phyloP scores from a whole-genome alignment of 192 early-diverging fungal genomes.

The Coemansia sp. region DNA sequence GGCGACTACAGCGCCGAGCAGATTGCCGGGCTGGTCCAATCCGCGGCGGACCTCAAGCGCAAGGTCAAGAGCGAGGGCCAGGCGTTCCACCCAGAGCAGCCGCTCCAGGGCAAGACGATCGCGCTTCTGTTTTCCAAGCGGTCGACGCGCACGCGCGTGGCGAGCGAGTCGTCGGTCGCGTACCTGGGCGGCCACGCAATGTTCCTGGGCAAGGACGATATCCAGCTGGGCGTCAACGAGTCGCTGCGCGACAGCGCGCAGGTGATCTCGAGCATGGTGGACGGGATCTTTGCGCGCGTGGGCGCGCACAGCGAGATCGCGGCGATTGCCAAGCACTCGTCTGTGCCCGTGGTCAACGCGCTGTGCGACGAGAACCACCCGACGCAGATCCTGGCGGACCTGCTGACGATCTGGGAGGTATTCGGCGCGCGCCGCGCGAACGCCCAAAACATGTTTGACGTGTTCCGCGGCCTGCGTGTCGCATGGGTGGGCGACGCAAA shows the following conservation, averaged over 20 bases:
- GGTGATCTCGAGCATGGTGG: conserved; percentile 96
- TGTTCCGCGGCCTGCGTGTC: conserved; percentile 65
- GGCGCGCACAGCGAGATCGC: conserved; percentile 87
- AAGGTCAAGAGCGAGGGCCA: conserved; percentile 63
- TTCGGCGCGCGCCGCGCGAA: conserved; percentile 22
- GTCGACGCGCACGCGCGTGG: conserved; percentile 94
- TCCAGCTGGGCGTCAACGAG: conserved; percentile 96
- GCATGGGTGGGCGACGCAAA: conserved; percentile 99
- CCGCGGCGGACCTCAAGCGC: conserved; percentile 79
- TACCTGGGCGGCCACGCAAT: conserved; percentile 94
- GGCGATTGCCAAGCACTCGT: conserved; percentile 81
- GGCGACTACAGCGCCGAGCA: conserved; percentile 77
- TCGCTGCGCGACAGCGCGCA: conserved; percentile 84
- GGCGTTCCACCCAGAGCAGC: conserved; percentile 50
- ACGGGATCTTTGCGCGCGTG: conserved; percentile 92
- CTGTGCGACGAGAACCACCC: conserved; percentile 94
- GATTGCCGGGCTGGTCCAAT: conserved; percentile 73
- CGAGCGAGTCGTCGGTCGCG: conserved; percentile 86
- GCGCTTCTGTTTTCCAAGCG: conserved; percentile 95
- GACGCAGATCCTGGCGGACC: conserved; percentile 94
- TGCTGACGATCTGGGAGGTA: conserved; percentile 91
- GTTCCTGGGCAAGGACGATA: conserved; percentile 94
- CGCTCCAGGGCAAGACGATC: conserved; percentile 81
- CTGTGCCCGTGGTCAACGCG: conserved; percentile 95
- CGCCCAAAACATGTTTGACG: conserved; percentile 37